Base-by-base conservation (phyloP, 306 rosid genomes). In the Cucumis cinereus region DNA sequence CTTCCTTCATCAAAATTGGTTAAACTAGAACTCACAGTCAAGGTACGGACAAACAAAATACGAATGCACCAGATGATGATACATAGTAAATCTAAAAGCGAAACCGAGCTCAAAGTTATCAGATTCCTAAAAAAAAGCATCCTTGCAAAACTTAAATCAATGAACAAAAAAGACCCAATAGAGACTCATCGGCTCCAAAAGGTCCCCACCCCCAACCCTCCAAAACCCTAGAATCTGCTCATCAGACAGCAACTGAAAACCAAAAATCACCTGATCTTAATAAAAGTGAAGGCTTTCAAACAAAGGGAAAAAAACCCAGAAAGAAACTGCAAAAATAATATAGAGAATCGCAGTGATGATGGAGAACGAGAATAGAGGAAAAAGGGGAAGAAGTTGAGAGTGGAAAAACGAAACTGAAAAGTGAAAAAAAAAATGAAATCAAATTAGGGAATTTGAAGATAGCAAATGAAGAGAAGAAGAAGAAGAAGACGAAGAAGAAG, bases 41-140 rank as follows among this genome's bases (percentile, higher is more conserved):
- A 24, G 15, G 56, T 26, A 49, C 58, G 41, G 16, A 41, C 41
- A 71, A 47, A 71, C 43, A 4, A 49, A 71, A 49, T 28, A 26
- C 15, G 52, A 66, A 4, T 23, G 28, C 50, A 40, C 41, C 36
- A 43, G 14, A 69, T 24, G 14, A 69, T 45, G 56, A 69, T 41
- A 43, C 36, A 24, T 20, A 50, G 35, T 40, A 75, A 38, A 70
- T 49, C 75, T n/a, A 70, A 69, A 45, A 70, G 72, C 71, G 30
- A 62, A 30, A 54, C 40, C 50, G 50, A 80, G 76, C 77, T 80
- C 78, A 62, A 41, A 59, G 33, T 8, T 26, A 10, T 45, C 41
- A 16, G 58, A 71, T 26, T 71, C 41, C 75, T 16, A 47, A 17
- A 15, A 70, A 5, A 13, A 16, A 36, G 8, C 52, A 68, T 11